Base-by-base conservation (phyloP, 179 eudicot species). In the Spinacia oleracea region DNA sequence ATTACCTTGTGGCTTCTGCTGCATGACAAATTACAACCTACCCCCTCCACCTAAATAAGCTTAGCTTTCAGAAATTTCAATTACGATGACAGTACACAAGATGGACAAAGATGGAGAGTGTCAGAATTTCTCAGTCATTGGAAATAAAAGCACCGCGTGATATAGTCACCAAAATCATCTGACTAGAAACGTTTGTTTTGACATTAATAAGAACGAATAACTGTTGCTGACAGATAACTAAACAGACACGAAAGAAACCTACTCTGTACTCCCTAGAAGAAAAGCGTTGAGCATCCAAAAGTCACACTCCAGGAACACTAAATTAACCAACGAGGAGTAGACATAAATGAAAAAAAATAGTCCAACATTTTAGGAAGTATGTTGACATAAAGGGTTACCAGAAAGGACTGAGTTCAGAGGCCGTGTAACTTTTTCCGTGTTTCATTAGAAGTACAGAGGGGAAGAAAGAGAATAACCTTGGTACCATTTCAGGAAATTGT, bases 231-330 rank as follows among this genome's bases (percentile, higher is more conserved):
- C 6, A 51, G 23, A 51, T 12, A 53, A 31, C 43, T 35, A 72
- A 32, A 50, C 4, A 51, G 45, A 50, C 12, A 21, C 12, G 27
- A 21, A 72, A 21, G 14, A 32, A 46, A 18, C 11, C 43, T 12
- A 5, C 6, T 7, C 11, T 31, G 50, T 73, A 12, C 23, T 20
- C 11, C 8, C 25, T 34, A 15, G 25, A 73, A 23, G 16, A 46
- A 63, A 46, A 43, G 4, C 14, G 35, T 63, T 60, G 8, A 63
- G 70, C 76, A 34, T 15, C 75, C 58, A 48, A 72, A 58, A 74
- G 63, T 20, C 62, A 31, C 56, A 50, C 27, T 38, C 77, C n/a
- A 38, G 14, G 48, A 14, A 42, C 38, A 60, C 25, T 29, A 60
- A 27, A 60, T 1, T 9, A 35, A 73, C 21, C 34, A 56, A 56